Percentiles rank a stretch among this genome's conserved stretches.
phyloP scores from a whole-genome alignment of 768 basidiomycete species.

The Daedaleopsis nitida region DNA sequence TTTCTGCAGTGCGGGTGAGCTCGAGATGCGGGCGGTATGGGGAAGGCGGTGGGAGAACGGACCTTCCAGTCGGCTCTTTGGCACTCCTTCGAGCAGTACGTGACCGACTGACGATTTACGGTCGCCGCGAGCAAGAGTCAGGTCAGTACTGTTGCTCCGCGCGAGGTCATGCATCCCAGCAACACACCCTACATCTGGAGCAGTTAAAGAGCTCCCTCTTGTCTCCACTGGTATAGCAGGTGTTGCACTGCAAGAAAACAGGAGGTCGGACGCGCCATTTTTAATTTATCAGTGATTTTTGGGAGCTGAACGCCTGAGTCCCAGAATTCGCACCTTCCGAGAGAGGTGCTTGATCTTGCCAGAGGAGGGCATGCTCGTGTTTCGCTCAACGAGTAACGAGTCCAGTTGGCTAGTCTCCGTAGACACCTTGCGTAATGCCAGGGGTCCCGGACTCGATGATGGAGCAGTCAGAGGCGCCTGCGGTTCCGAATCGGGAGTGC shows the following conservation, averaged over 20 bases:
- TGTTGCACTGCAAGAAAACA: constrained; percentile 13
- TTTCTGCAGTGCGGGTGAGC: constrained; percentile 11
- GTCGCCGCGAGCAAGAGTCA: neutral
- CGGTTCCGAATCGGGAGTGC: no score
- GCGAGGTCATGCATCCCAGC: neutral
- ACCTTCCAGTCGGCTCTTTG: constrained; percentile 31
- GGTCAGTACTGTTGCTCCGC: neutral
- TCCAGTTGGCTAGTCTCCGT: no score
- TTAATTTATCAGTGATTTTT: no score
- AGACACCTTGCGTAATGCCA: no score
- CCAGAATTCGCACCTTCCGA: no score
- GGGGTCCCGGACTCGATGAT: no score
- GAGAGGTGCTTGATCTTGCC: no score
- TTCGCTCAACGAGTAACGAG: no score
- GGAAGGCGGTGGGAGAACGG: neutral
- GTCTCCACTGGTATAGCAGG: constrained; percentile 16
- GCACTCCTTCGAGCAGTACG: constrained; percentile 28
- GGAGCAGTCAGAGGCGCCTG: no score
- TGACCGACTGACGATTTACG: constrained; percentile 21
- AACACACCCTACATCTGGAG: constrained; percentile 19
- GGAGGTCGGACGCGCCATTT: no score
- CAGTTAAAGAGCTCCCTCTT: constrained; percentile 18
- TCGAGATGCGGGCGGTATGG: neutral
- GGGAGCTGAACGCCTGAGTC: no score
- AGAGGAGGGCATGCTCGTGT: no score